Conservation (phyloP, 2,329 filamentous ascomycete genomes). For the Ophiocordyceps camponoti-floridani region DNA sequence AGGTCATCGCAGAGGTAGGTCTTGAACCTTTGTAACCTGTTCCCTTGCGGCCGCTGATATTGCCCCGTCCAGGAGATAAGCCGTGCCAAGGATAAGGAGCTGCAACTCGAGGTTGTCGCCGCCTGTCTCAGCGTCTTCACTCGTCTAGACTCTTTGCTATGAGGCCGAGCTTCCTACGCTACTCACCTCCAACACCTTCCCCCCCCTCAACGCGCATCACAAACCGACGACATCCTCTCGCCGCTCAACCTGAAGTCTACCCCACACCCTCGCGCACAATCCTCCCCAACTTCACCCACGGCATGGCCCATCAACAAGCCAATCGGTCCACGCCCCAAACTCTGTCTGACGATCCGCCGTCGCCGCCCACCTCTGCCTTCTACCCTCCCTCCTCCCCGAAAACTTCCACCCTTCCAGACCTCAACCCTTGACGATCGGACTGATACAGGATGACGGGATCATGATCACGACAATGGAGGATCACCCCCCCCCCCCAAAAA, state of each 20-base stretch:
- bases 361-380: not conserved
- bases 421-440: not conserved
- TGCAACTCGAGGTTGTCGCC: slow-evolving; percentile 92
- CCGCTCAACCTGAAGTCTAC: no score
- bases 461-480: not conserved
- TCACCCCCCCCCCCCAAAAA: no score
- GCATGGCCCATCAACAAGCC: no score
- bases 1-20: slow-evolving; percentile 58
- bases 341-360: no score
- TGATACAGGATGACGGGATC: not conserved
- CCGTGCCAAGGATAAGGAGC: slow-evolving; percentile 76
- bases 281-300: no score
- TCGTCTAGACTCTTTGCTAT: slow-evolving; percentile 87
- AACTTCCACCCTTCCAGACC: not conserved
- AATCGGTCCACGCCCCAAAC: no score
- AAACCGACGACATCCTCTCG: no score
- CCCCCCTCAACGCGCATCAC: no score
- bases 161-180: slow-evolving; percentile 10
- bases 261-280: no score
- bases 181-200: no score
- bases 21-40: not conserved
- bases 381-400: no score
- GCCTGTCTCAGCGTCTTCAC: slow-evolving; percentile 97
- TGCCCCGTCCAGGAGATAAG: slow-evolving; percentile 45
- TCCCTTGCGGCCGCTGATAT: not conserved